Evolutionary conservation across 352 stramenopile species (phyloP), one percentile per base, ranked within the genome.

Genomic region (Blastocystis sp.): DNA sequence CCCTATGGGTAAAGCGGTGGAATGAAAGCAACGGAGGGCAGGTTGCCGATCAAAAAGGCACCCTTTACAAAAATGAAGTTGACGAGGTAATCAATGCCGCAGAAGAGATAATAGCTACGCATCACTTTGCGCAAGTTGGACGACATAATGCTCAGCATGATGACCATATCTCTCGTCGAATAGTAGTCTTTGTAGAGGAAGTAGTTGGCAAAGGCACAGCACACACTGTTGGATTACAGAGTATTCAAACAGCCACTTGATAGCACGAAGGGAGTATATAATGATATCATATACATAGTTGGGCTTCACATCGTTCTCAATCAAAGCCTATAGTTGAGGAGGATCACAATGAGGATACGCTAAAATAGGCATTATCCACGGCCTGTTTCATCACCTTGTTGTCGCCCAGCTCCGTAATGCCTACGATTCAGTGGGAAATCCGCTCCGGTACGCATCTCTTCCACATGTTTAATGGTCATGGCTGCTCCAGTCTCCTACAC

Each of bases 341-440:
- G 45, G 3, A 6, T 0, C 14, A 66, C 3, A 24, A 24, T 10
- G 45, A 28, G 7, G 19, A 42, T 45, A 84, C 74, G 28, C 69
- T 57, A 42, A 84, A 69, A 52, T 54, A 84, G 9, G 57, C 74
- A 68, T 84, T 45, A 69, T 84, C 74, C 21, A 84, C 57, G 17
- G 45, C 60, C 34, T 84, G 74, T 28, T 84, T 84, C 74, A 84
- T 84, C 74, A 84, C 74, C 43, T 84, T 84, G 61, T 84, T 84
- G 74, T 84, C 74, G 34, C 74, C 74, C 10, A 84, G 42, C 54
- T 84, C 74, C 52, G 74, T 84, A 70, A 84, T 84, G 21, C 40
- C 71, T 81, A 81, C 34, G n/a, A 3, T 17, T 81, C 48, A 66
- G 10, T 2, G 14, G 7, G 17, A 4, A 84, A 38, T n/a, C 57